Conservation (phyloP, 768 basidiomycete genomes). For the Naganishia onofrii region DNA sequence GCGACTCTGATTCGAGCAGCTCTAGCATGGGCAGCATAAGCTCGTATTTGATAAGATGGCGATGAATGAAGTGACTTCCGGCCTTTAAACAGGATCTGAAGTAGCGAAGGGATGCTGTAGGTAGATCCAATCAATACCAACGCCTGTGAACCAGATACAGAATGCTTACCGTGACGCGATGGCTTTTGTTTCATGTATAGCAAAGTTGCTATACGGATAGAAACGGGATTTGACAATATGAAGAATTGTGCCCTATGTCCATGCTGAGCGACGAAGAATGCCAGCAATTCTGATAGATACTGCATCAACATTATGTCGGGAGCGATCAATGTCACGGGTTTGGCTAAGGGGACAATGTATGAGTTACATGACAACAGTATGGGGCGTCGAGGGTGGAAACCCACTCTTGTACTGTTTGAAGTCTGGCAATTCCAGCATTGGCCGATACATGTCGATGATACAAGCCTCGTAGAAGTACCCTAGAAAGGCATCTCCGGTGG, state of each 20-base stretch:
- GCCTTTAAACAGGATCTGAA: conserved; percentile 80
- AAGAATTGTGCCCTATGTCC: conserved; percentile 88
- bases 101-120: conserved; percentile 81
- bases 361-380: background rate
- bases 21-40: conserved; percentile 78
- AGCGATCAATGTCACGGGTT: conserved; percentile 53
- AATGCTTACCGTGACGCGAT: conserved; percentile 74
- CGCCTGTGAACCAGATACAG: conserved; percentile 32
- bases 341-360: conserved; percentile 7
- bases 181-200: conserved; percentile 85
- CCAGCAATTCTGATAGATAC: conserved; percentile 85
- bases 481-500: conserved; percentile 80
- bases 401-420: conserved; percentile 59
- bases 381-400: conserved; percentile 31
- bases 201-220: conserved; percentile 70
- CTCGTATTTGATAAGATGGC: conserved; percentile 78
- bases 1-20: conserved; percentile 75
- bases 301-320: conserved; percentile 79
- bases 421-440: conserved; percentile 72
- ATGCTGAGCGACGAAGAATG: conserved; percentile 83
- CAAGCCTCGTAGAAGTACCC: conserved; percentile 87
- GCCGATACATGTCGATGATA: conserved; percentile 72
- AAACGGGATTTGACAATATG: conserved; percentile 74
- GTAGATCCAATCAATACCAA: conserved; percentile 22
- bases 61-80: conserved; percentile 63